Base-by-base conservation (phyloP, 1,284 basidiomycete genomes). In the Fomitopsis betulina region DNA sequence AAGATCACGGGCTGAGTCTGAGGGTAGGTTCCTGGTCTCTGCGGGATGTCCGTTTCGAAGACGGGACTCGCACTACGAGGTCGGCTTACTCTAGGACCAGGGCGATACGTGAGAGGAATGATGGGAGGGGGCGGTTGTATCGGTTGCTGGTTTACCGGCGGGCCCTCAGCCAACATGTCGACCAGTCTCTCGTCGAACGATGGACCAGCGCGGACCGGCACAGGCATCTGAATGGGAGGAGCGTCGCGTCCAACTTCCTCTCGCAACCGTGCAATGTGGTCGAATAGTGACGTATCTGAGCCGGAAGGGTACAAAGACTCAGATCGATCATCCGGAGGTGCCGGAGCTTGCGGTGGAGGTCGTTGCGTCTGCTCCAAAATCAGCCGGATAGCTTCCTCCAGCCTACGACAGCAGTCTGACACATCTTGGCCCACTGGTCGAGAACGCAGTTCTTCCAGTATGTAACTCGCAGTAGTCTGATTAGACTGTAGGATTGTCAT, bases 151-250 rank as follows among this genome's bases (percentile, higher is more conserved):
- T 76, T 71, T 0, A 76, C 65, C 32, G 72, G 71, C 12, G 75
- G 70, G 10, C 74, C 74, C 15, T 81, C 70, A 32, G 78, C 75
- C 37, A 87, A 63, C 19, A 88, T 76, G n/a, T 85, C 82, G 54
- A 84, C 79, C 8, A 89, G 68, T 57, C 83, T 79, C 56, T 86
- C 79, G 12, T 81, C 79, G 39, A 87, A 73, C 0, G 84, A 80
- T 3, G 75, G 79, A 10, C 79, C 81, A 13, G 76, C 58, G 19
- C 70, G 75, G 15, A 69, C 65, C 4, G 80, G 76, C 1, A 72
- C 67, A 8, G 81, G 82, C 58, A 74, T 72, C 42, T 73, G 72
- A 27, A 81, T 68, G 0, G 72, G 70, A 13, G 69, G 63, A 3
- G 66, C 67, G 2, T 68, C 65, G 6, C 62, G 63, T 10, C 68